Evolutionary conservation across 129 eudicot species (phyloP).

Genomic region (Scalesia atractyloides): DNA sequence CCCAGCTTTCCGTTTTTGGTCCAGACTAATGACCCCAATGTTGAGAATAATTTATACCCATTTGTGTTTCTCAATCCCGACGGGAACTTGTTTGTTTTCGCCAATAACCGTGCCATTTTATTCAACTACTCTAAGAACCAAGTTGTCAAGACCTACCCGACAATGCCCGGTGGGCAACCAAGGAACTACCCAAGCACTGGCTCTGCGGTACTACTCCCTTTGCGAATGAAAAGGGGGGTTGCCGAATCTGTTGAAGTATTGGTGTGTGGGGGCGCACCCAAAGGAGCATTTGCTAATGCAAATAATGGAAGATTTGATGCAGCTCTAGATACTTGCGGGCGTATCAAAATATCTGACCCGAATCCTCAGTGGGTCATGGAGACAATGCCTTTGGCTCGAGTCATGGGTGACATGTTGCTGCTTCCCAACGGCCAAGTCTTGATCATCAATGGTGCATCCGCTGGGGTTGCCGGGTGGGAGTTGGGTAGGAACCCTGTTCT

Average conservation of each 20-base stretch:
- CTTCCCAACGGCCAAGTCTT: constrained; percentile 30
- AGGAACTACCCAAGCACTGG: constrained; percentile 35
- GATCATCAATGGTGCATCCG: constrained; percentile 28
- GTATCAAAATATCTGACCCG: constrained; percentile 25
- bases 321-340: constrained; percentile 30
- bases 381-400: constrained; percentile 40
- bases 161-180: constrained; percentile 50
- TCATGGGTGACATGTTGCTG: constrained; percentile 36
- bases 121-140: constrained; percentile 43
- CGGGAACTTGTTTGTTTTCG: constrained; percentile 71
- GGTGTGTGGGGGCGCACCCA: constrained; percentile 35
- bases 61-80: constrained; percentile 68
- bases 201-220: constrained; percentile 36
- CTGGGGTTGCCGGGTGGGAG: constrained; percentile 28
- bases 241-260: constrained; percentile 14
- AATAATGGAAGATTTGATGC: constrained; percentile 19
- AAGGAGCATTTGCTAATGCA: constrained; percentile 31
- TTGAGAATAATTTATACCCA: constrained; percentile 80
- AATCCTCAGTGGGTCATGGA: constrained; percentile 37
- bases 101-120: constrained; percentile 72
- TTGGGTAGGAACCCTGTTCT: constrained; percentile 38
- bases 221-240: background rate
- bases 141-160: constrained; percentile 63
- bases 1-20: constrained; percentile 47
- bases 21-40: constrained; percentile 52